Percentiles rank a stretch among this genome's conserved stretches.
These are phyloP conservation scores for Tricholoma bakamatsutake DNA, from an alignment of 768 basidiomycete species.

Conservation along the genomic window DNA sequence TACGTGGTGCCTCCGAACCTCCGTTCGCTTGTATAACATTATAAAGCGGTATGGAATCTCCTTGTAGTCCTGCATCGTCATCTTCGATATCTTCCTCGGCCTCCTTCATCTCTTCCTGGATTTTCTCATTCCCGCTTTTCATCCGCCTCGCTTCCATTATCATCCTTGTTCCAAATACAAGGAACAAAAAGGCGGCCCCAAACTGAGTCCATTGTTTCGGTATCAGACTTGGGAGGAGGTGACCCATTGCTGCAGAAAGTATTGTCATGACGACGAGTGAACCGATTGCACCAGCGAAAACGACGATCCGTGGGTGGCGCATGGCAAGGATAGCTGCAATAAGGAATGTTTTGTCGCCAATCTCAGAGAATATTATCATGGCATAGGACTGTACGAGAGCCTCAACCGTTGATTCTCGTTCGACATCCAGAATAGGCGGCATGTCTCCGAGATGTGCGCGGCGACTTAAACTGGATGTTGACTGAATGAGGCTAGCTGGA, in stretches of 20 bases:
- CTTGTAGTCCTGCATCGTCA: constrained; percentile 52
- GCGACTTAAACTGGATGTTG: too few species aligned
- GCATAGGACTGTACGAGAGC: too few species aligned
- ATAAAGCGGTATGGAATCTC: constrained; percentile 56
- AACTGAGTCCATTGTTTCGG: constrained; percentile 67
- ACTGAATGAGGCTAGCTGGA: too few species aligned
- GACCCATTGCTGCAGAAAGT: constrained; percentile 90
- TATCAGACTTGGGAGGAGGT: constrained; percentile 79
- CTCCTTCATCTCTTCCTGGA: constrained; percentile 92
- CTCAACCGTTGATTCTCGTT: too few species aligned
- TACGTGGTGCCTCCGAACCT: constrained; percentile 6
- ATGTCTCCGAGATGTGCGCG: too few species aligned
- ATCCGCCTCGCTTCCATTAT: constrained; percentile 78
- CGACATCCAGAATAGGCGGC: too few species aligned
- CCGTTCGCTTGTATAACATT: constrained; percentile 66
- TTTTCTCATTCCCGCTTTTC: constrained; percentile 72
- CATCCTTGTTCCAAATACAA: constrained; percentile 91
- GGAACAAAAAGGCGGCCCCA: constrained; percentile 75
- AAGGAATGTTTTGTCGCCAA: constrained; percentile 96
- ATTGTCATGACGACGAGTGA: constrained; percentile 92
- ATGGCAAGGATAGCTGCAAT: constrained; percentile 83
- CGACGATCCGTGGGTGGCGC: constrained; percentile 80
- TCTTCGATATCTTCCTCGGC: constrained; percentile 93
- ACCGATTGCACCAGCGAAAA: constrained; percentile 85
- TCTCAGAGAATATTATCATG: constrained; percentile 55